Evolutionary conservation across 2,329 filamentous ascomycete genomes (phyloP), one percentile per base, ranked within the genome.

Genomic region (Xylariaceae sp.): DNA sequence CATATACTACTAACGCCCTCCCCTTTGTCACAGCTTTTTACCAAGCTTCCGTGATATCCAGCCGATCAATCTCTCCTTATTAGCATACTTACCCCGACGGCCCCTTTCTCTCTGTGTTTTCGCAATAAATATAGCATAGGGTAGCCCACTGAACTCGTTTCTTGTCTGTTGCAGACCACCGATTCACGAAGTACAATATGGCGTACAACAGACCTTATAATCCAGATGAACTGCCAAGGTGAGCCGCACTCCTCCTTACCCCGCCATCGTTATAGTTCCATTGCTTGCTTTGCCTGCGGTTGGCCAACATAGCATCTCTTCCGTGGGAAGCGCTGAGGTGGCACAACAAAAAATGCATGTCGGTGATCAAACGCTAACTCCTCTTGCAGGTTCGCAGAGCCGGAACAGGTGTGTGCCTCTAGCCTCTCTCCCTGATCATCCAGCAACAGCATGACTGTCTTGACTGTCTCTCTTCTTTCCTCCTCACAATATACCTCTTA

Each of bases 121-220:
- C n/a, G n/a, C 15, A 8, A 26, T 43, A 32, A 37, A 9, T 13
- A 3, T 21, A 49, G 39, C 10, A 9, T 15, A n/a, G 42, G 24
- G 24, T 13, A 7, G 13, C 20, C 29, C 27, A 2, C 29, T 21
- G 8, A 8, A 16, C 30, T 16, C 29, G 9, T 48, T 35, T 18
- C 6, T 4, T 6, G 15, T 32, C 39, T 20, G 15, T 18, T 36
- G 35, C 30, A 18, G 32, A 33, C 29, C 44, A 4, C 21, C 15
- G 26, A 55, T 9, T 15, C 13, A 45, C 53, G 44, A 39, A 37
- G 18, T 6, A 53, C 61, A 73, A 70, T 57, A 97, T 97, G 93
- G 93, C 93, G 51, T 97, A 97, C 81, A 96, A 96, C 76, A 86
- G 86, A 72, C 84, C 88, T 50, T 94, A 92, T 78, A 96, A 99